phyloP scores from a whole-genome alignment of 2,329 filamentous ascomycete genomes.

The Pleomassaria siparia region DNA sequence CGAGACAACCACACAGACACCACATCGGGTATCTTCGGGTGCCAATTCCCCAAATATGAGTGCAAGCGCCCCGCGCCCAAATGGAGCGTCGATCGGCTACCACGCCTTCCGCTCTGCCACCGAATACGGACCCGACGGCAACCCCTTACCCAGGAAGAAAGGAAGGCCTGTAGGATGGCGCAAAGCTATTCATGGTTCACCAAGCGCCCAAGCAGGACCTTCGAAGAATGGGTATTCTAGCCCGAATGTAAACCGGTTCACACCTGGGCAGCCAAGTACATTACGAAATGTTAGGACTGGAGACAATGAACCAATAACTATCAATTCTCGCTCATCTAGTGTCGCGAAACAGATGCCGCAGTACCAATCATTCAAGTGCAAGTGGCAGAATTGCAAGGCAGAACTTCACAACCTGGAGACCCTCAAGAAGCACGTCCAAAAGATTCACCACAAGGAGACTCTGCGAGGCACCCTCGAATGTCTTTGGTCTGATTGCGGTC shows the following conservation, averaged over 20 bases:
- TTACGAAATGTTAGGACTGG: constrained; percentile 25
- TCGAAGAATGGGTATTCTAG: constrained; percentile 21
- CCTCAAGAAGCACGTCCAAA: constrained; percentile 60
- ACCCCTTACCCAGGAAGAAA: constrained; percentile 46
- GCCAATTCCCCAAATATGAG: constrained; percentile 20
- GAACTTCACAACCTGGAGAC: constrained; percentile 64
- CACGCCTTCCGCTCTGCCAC: constrained; percentile 43
- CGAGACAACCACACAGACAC: constrained; percentile 20
- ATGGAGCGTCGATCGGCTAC: constrained; percentile 40
- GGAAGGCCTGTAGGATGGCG: constrained; percentile 54
- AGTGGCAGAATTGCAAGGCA: constrained; percentile 59
- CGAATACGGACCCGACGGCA: constrained; percentile 33
- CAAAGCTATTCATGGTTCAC: constrained; percentile 49
- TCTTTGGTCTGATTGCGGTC: constrained; percentile 49
- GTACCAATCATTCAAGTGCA: constrained; percentile 57
- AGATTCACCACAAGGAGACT: constrained; percentile 52
- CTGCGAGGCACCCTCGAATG: constrained; percentile 45
- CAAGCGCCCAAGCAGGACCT: constrained; percentile 26
- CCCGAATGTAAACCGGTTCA: constrained; percentile 5
- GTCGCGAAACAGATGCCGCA: constrained; percentile 26
- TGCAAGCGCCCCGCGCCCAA: constrained; percentile 25
- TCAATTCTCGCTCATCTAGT: constrained; percentile 37
- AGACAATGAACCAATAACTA: constrained; percentile 21
- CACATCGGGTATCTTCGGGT: constrained; percentile 7
- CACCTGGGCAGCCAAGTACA: constrained; percentile 26